A percentile compares a stretch with the other conserved stretches of the same genome.
phyloP scores from a whole-genome alignment of 257 asterid genomes.

The Nicotiana obtusifolia region DNA sequence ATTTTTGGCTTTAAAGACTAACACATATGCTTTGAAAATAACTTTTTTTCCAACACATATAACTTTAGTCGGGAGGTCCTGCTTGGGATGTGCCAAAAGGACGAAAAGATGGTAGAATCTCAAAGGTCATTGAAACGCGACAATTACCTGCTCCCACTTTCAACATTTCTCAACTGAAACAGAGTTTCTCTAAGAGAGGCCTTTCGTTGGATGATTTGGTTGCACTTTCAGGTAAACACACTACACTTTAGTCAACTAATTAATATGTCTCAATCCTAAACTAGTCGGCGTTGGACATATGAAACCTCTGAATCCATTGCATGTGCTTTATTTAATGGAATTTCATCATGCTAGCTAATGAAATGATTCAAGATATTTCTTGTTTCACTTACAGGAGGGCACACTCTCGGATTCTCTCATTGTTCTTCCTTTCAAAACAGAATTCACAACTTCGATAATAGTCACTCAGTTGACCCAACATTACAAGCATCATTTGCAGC shows the following conservation, averaged over 20 bases:
- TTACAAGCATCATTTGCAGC: conserved; percentile 51
- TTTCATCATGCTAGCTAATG: too few relatives aligned
- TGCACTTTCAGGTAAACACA: conserved; percentile 52
- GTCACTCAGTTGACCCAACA: conserved; percentile 44
- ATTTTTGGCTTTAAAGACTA: too few relatives aligned
- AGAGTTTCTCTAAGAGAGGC: conserved; percentile 75
- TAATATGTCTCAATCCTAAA: too few relatives aligned
- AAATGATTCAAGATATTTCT: too few relatives aligned
- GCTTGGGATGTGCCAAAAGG: conserved; percentile 71
- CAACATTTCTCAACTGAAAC: conserved; percentile 59
- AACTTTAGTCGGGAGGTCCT: conserved; percentile 63
- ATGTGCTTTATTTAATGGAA: too few relatives aligned
- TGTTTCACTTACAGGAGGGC: conserved; percentile 50
- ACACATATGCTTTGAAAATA: background rate
- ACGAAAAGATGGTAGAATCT: conserved; percentile 62
- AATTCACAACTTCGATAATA: conserved; percentile 34
- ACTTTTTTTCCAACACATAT: too few relatives aligned
- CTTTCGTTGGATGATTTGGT: conserved; percentile 61
- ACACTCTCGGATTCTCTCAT: conserved; percentile 78
- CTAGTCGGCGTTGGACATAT: too few relatives aligned
- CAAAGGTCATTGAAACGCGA: conserved; percentile 50
- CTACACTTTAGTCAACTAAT: too few relatives aligned
- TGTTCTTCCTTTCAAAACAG: conserved; percentile 81
- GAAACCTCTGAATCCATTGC: too few relatives aligned
- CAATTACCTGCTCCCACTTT: conserved; percentile 68